Percentiles rank a stretch among this genome's conserved stretches.
Conservation (phyloP, 441 rosid genomes). For the Erysimum cheiri region DNA sequence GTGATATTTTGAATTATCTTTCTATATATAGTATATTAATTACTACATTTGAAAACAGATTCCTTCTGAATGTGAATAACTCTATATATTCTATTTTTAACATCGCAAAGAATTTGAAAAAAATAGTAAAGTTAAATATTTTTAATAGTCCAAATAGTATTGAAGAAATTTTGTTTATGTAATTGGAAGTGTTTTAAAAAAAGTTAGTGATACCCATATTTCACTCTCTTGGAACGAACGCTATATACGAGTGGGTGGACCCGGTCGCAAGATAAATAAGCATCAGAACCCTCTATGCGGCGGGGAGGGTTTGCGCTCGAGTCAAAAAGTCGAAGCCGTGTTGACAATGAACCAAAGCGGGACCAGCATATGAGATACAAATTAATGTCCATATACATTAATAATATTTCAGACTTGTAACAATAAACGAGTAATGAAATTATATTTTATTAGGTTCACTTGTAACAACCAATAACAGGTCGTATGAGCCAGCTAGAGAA, state of each 20-base stretch:
- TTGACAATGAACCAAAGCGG: conserved; percentile 6
- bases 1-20: background rate
- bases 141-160: too few relatives aligned
- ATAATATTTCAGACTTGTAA: conserved; percentile 8
- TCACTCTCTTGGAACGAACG: too few relatives aligned
- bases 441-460: conserved; percentile 16
- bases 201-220: too few relatives aligned
- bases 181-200: too few relatives aligned
- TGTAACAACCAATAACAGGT: conserved; percentile 31
- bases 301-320: background rate
- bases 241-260: background rate
- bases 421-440: conserved; percentile 35
- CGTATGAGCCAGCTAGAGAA: background rate
- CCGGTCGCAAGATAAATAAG: background rate
- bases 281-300: background rate
- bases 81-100: too few relatives aligned
- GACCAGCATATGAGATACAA: background rate
- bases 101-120: too few relatives aligned
- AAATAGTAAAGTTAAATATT: too few relatives aligned
- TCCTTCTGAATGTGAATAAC: too few relatives aligned
- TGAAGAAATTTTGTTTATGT: too few relatives aligned
- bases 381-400: background rate
- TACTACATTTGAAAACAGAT: background rate
- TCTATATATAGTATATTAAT: too few relatives aligned
- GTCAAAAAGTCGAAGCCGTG: conserved; percentile 5